Evolutionary conservation across 75 land plant species (phyloP).

Genomic region (Azolla pinnata): DNA sequence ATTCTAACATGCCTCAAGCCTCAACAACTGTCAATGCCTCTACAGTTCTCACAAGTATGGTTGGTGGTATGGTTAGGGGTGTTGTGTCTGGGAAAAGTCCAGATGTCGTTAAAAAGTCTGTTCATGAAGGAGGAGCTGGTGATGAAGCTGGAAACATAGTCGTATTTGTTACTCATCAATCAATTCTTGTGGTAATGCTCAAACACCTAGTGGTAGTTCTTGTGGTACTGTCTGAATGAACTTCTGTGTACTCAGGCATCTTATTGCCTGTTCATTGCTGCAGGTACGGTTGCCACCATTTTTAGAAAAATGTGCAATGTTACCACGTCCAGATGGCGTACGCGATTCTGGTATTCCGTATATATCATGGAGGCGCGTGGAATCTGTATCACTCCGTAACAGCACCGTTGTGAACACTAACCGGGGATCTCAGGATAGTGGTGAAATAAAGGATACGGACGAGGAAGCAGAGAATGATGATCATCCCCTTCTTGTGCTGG

Average conservation of each 20-base stretch:
- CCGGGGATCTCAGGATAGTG: no score
- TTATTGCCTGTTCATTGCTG: no score
- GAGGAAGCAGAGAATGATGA: constrained; percentile 21
- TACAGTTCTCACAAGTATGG: constrained; percentile 46
- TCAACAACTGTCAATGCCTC: constrained; percentile 19
- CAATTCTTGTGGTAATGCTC: constrained; percentile 75
- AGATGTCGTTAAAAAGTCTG: constrained; percentile 66
- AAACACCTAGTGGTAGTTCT: constrained; percentile 7
- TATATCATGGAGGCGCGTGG: constrained; percentile 90
- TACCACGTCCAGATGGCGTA: constrained; percentile 72
- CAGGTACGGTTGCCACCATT: constrained; percentile 65
- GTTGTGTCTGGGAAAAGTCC: constrained; percentile 41
- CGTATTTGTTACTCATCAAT: constrained; percentile 71
- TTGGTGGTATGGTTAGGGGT: constrained; percentile 66
- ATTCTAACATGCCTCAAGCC: constrained; percentile 7
- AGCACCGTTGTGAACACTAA: constrained; percentile 2
- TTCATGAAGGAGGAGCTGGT: constrained; percentile 48
- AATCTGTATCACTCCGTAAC: no score
- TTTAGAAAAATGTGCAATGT: constrained; percentile 54
- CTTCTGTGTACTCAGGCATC: no score
- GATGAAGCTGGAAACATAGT: constrained; percentile 77
- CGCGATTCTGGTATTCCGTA: constrained; percentile 93
- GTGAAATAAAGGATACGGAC: not conserved
- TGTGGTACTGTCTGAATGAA: constrained; percentile 4
- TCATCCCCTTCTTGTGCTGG: constrained; percentile 62